Evolutionary conservation across 805 yeast species (phyloP), one percentile per base, ranked within the genome.

Genomic region (Teunomyces panamensis): DNA sequence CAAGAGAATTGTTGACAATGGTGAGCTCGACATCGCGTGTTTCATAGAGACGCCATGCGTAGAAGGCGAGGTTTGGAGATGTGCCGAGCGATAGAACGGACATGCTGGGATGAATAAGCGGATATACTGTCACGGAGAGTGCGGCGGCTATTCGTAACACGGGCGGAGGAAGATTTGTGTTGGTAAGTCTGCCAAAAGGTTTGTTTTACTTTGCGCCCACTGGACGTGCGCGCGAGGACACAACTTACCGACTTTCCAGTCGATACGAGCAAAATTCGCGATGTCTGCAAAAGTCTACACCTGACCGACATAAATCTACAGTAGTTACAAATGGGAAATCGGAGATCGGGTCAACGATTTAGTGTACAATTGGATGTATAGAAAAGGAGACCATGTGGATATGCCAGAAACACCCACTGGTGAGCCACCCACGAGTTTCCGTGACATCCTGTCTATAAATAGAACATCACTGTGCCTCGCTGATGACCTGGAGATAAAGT

Each of bases 31-130:
- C 59, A 6, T 64, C 49, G 11, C 67, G 67, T 1, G 85, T 74
- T 43, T 71, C 68, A 44, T 71, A 76, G 32, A 82, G 58, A 44
- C 83, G 69, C 84, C 84, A 81, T 13, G 77, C 75, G 61, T 83
- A 83, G 62, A 79, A 82, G 29, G 79, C 71, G 43, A 82, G 59
- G 60, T 81, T 79, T 29, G 87, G 83, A 60, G 78, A 80, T 8
- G 72, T 60, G 28, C 88, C 88, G 52, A 42, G 37, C 46, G 27
- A 36, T 29, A 36, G 35, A 10, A 35, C 34, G 14, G 41, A 46
- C 36, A 35, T 37, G 39, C 34, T 32, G 34, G 13, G 17, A 9
- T 13, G 17, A 32, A 32, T 20, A 20, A 5, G 9, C 13, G 14
- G 34, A 32, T 32, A 32, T 32, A 9, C 17, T 1, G 34, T 13